Base-by-base conservation (phyloP, 2,329 filamentous ascomycete species). In the Ophiostoma himal-ulmi region DNA sequence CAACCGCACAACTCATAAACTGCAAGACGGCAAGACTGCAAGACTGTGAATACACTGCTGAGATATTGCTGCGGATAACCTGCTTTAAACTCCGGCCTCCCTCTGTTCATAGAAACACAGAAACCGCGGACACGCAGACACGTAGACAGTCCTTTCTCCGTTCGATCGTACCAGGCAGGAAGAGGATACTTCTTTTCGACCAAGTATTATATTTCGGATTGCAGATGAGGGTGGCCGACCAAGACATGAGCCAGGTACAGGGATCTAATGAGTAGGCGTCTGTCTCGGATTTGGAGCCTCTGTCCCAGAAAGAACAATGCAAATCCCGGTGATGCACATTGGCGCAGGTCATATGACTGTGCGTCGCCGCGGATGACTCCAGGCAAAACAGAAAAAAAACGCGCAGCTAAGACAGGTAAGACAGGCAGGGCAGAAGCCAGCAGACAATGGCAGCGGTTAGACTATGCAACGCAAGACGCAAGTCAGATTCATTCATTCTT, bases 331-430 rank as follows among this genome's bases (percentile, higher is more conserved):
- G 44, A 52, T 48, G 65, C 65, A 11, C 65, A 67, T 11, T 68
- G 20, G 39, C 67, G 7, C 67, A 26, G 37, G 34, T 60, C 67
- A 68, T 68, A 68, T 68, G 67, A 68, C 44, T 20, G 48, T 11
- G 14, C 41, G 52, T 20, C 34, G 67, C 67, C 67, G 67, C 52
- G 52, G 48, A 68, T 44, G 39, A 41, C 20, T 67, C 20, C 57
- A 62, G 52, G n/a, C 13, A 30, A 4, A 11, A 34, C 11, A 13
- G 26, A 62, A 26, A 52, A 22, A 4, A 54, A 22, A 20, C 6
- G 48, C n/a, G 48, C n/a, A 20, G 48, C 13, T 20, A 17, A 17
- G 17, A 48, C 39, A 41, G 6, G 20, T 52, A 52, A 52, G 17
- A 52, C 13, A 52, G 14, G 8, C 8, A 41, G 13, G 13, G 39